phyloP scores from a whole-genome alignment of 129 eudicot species.

The Flaveria linearis region DNA sequence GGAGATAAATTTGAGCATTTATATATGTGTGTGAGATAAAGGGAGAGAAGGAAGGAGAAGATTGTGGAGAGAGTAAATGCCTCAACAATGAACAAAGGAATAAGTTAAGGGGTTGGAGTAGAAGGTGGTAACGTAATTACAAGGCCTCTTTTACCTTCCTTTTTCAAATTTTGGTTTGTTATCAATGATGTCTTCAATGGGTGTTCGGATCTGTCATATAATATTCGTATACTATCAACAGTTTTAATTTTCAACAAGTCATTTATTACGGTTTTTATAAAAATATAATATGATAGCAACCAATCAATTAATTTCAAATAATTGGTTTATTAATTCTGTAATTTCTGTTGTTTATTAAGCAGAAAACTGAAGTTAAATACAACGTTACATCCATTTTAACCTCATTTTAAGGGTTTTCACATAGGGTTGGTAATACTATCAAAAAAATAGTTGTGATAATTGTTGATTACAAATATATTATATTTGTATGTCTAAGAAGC shows the following conservation, averaged over 20 bases:
- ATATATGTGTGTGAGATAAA: constrained; percentile 17
- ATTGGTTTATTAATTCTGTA: background rate
- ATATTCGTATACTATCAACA: background rate
- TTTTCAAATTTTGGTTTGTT: constrained; percentile 8
- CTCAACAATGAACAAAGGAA: background rate
- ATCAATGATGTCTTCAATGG: constrained; percentile 23
- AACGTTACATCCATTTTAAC: too few relatives aligned
- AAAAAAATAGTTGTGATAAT: too few relatives aligned
- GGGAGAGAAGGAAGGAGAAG: constrained; percentile 26
- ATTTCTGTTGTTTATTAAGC: background rate
- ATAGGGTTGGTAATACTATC: too few relatives aligned
- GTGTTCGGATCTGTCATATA: background rate
- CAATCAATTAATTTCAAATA: background rate
- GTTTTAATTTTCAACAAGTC: background rate
- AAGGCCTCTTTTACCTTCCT: constrained; percentile 9
- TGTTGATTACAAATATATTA: too few relatives aligned
- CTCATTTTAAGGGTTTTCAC: too few relatives aligned
- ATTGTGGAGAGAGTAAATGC: constrained; percentile 33
- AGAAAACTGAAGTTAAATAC: too few relatives aligned
- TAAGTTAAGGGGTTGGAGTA: constrained; percentile 38
- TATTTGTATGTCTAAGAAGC: too few relatives aligned
- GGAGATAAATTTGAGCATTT: constrained; percentile 27
- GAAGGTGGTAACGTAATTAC: constrained; percentile 48
- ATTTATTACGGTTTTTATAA: background rate
- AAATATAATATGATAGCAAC: background rate